phyloP scores from a whole-genome alignment of 2,329 filamentous ascomycete genomes.

The Tricladium varicosporioides region DNA sequence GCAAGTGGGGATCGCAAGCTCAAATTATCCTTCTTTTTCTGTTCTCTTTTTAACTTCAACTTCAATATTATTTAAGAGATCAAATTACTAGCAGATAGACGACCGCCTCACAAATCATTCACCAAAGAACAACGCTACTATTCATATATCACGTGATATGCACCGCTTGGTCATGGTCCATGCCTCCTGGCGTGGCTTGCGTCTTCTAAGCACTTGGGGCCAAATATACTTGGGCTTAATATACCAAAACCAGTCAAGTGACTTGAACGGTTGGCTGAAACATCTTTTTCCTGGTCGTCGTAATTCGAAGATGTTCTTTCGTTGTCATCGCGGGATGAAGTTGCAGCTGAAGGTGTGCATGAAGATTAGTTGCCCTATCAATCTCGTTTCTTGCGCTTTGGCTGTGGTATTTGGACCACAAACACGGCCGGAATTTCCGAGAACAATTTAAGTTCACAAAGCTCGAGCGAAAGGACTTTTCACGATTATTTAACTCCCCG shows the following conservation, averaged over 20 bases:
- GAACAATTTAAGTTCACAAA: not conserved
- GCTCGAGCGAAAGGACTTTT: not conserved
- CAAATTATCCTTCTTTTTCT: too few relatives aligned
- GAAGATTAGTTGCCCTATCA: not conserved
- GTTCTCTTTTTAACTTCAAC: too few relatives aligned
- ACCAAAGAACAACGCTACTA: too few relatives aligned
- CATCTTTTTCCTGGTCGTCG: not conserved
- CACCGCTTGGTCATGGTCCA: too few relatives aligned
- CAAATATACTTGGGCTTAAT: too few relatives aligned
- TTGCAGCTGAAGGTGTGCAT: not conserved
- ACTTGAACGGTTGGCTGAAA: not conserved
- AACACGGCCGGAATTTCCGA: not conserved
- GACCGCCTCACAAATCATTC: too few relatives aligned
- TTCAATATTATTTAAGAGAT: too few relatives aligned
- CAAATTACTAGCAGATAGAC: too few relatives aligned
- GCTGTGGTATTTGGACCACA: not conserved
- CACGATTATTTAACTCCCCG: not conserved
- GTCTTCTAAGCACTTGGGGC: too few relatives aligned
- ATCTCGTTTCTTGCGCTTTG: not conserved
- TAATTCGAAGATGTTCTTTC: not conserved
- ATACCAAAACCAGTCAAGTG: not conserved
- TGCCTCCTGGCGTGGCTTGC: too few relatives aligned
- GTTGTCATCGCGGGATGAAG: not conserved
- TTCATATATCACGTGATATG: too few relatives aligned
- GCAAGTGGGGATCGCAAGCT: too few relatives aligned